phyloP scores from a whole-genome alignment of 2,329 filamentous ascomycete species.

The Rutstroemia sydowiana region DNA sequence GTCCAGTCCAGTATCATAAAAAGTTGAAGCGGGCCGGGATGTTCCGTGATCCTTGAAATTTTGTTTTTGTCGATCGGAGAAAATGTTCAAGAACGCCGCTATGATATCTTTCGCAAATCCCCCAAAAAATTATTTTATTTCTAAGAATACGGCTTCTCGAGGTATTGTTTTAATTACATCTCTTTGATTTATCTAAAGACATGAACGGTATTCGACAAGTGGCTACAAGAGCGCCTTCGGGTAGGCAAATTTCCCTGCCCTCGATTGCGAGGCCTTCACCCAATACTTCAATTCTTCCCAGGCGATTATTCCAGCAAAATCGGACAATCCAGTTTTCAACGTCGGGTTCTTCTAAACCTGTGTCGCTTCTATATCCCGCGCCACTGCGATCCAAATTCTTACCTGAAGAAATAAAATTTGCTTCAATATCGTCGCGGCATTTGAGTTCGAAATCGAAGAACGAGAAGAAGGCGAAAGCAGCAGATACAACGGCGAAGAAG shows the following conservation, averaged over 20 bases:
- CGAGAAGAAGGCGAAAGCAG: conserved; percentile 5
- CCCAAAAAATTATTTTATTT: conserved; percentile 17
- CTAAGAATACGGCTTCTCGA: conserved; percentile 6
- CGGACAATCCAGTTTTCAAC: conserved; percentile 23
- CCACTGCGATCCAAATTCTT: conserved; percentile 33
- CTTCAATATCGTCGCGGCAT: conserved; percentile 12
- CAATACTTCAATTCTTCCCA: conserved; percentile 27
- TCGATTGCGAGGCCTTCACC: conserved; percentile 28
- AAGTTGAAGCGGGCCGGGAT: conserved; percentile 21
- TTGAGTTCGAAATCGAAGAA: conserved; percentile 22
- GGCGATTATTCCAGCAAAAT: conserved; percentile 31
- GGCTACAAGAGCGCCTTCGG: conserved; percentile 21
- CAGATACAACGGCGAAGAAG: conserved; percentile 10
- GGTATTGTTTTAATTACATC: conserved; percentile 2
- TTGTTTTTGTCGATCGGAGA: conserved; percentile 15
- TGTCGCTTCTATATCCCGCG: conserved; percentile 34
- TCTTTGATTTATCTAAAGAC: conserved; percentile 18
- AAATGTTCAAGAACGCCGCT: conserved; percentile 23
- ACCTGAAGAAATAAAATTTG: conserved; percentile 26
- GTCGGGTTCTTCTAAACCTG: conserved; percentile 28
- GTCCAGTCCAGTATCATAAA: conserved; percentile 14
- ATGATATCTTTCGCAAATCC: conserved; percentile 15
- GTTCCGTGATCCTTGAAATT: conserved; percentile 11
- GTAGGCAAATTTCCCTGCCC: conserved; percentile 21
- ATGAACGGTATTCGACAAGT: conserved; percentile 28